Base-by-base conservation (phyloP, 805 yeast genomes). In the Metschnikowia lochheadii region DNA sequence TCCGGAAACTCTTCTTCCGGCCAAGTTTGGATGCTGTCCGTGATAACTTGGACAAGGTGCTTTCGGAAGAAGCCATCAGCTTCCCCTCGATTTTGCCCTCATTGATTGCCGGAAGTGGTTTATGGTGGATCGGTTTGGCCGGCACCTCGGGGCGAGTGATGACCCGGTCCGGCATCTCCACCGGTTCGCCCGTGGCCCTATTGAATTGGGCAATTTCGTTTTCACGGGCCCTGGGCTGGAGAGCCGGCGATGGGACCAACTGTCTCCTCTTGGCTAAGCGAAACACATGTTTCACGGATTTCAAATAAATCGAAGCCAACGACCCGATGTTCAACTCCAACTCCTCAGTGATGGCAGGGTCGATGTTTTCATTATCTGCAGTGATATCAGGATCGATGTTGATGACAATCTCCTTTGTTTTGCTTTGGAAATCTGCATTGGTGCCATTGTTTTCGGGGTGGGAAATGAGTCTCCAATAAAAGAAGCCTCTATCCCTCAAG, bases 391-490 rank as follows among this genome's bases (percentile, higher is more conserved):
- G 96, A 18, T 81, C 58, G 2, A 72, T 70, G 13, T 82, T 81
- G 56, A 82, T 75, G 11, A 90, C 76, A n/a, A 91, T 76, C 46
- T 61, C 56, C 51, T 72, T 73, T 2, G 77, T 69, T 36, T 58
- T 57, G 32, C 56, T 56, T 57, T 72, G 77, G 56, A 72, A 72
- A 20, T 73, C 75, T 2, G 73, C 68, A 17, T 73, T 72, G 38
- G 64, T 67, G 6, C 63, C 69, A 15, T 34, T 49, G 43, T 49
- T 52, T 15, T 40, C 48, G 17, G 46, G 47, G 38, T 46, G 40
- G 1, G 94, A 81, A 6, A 91, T 67, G 29, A 91, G 67, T 50
- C 96, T 76, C 94, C 96, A 86, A 68, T 92, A 91, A 68, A 89
- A 82, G 61, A 75, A 85, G 0, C 92, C 97, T 37, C 96, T 70